Conservation (phyloP, 805 yeast species). For the Kluyveromyces dobzhanskii region DNA sequence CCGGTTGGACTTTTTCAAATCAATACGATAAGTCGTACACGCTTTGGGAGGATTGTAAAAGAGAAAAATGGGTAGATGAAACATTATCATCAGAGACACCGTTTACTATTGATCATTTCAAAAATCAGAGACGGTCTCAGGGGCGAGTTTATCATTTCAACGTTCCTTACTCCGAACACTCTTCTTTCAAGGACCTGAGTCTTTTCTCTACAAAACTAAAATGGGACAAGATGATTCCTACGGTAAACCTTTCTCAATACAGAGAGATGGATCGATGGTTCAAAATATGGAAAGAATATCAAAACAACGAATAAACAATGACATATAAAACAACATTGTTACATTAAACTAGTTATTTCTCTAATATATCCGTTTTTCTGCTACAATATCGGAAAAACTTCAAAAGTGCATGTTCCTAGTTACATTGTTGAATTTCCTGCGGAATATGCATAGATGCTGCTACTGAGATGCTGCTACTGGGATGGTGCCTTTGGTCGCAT, state of each 20-base stretch:
- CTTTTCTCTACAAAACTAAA: slow-evolving; percentile 49
- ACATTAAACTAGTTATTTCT: too few relatives aligned
- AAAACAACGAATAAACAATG: background rate
- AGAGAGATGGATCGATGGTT: slow-evolving; percentile 32
- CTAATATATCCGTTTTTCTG: too few relatives aligned
- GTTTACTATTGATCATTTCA: slow-evolving; percentile 16
- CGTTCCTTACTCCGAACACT: slow-evolving; percentile 91
- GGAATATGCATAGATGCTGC: too few relatives aligned
- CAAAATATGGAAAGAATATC: slow-evolving; percentile 21
- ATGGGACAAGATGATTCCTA: slow-evolving; percentile 57
- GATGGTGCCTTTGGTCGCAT: background rate
- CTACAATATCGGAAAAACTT: too few relatives aligned
- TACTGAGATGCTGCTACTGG: too few relatives aligned
- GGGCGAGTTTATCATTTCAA: slow-evolving; percentile 33
- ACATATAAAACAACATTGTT: too few relatives aligned
- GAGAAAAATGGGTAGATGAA: slow-evolving; percentile 10
- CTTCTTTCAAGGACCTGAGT: slow-evolving; percentile 74
- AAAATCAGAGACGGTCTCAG: slow-evolving; percentile 2
- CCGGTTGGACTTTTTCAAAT: slow-evolving; percentile 74
- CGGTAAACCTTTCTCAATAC: slow-evolving; percentile 47
- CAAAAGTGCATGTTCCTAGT: too few relatives aligned
- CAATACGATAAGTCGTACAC: slow-evolving; percentile 12
- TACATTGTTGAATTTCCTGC: too few relatives aligned
- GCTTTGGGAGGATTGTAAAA: slow-evolving; percentile 9
- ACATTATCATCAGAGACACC: slow-evolving; percentile 14